Base-by-base conservation (phyloP, 176 grass and related monocot species). In the Bonia amplexicaulis region DNA sequence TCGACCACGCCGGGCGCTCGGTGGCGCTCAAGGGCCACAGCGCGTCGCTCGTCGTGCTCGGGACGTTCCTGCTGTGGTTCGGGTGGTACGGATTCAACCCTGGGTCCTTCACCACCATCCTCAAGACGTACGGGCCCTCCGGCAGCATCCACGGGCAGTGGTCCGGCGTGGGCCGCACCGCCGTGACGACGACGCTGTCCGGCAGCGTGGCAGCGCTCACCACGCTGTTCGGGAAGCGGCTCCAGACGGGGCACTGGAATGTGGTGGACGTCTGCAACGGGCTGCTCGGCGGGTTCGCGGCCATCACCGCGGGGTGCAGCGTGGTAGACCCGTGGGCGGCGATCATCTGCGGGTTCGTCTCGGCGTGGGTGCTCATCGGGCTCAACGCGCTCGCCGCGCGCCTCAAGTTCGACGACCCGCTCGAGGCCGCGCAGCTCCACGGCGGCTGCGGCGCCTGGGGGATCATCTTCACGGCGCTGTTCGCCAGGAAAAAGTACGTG, bases 71-170 rank as follows among this genome's bases (percentile, higher is more conserved):
- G 59, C 92, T 97, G 52, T 97, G 95, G 95, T 95, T 97, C 75
- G 95, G 95, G 0, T 97, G 95, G 95, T 97, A 93, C 78, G 95
- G 92, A 0, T 97, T 97, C 89, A 97, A 97, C 89, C 95, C 92
- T 0, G 95, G 95, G 0, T 97, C 95, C 60, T 97, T 97, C 91
- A 71, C 9, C 74, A 85, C 89, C 53, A 97, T 97, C 88, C 80
- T 86, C 79, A 95, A 93, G 85, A 68, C 90, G 0, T 97, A 97
- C 76, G 91, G 91, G 1, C 90, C 95, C 6, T 31, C 89, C 4
- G 92, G 95, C 0, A 90, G 81, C 51, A 76, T 97, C 71, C 15
- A 97, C 66, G 92, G 95, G 52, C 95, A 97, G 88, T 97, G 95
- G 95, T 97, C 95, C 1, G 95, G 79, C 49, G 90, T 97, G n/a